Evolutionary conservation across 805 yeast genomes (phyloP), one percentile per base, ranked within the genome.

Genomic region (Groenewaldozyma tartarivorans): DNA sequence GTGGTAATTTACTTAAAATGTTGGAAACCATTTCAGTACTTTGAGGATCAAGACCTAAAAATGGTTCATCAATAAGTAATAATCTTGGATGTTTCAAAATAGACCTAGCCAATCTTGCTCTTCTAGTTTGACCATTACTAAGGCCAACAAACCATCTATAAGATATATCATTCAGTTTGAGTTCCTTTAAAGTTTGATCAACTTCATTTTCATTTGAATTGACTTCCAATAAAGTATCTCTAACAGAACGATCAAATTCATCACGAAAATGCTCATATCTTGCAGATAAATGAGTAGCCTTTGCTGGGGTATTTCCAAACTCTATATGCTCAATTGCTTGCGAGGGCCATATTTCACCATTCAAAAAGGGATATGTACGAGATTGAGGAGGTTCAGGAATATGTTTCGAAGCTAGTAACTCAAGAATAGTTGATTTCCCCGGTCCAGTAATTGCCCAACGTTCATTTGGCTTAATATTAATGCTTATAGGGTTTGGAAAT

Each of bases 121-220:
- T 68, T 51, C 98, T 70, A 57, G 83, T 77, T 60, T 92, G 98
- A 0, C 98, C 98, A 58, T 92, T 92, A 58, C 95, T 83, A 34
- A 92, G 64, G 0, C 90, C 83, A 57, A 85, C 84, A 26, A 83
- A 75, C 86, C 94, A 90, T 44, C 85, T 73, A 41, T 75, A 69
- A 40, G 74, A 67, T 36, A 87, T 58, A 0, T 73, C 77, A 4
- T 57, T 60, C 44, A 90, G 63, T 37, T 73, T 66, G 42, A 92
- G 69, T 21, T 63, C 60, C 3, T 64, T 57, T 6, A 82, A 52
- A 17, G 81, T 62, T 1, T 55, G 48, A 1, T 64, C 58, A 6
- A 77, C 52, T 4, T 69, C 40, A 27, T 63, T 59, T 31, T 62
- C 61, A 56, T 75, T 69, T 15, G 77, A 71, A 51, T 72, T 62